These are phyloP conservation scores for Diaporthe capsici DNA, from an alignment of 2,329 filamentous ascomycete genomes.

Conservation along the genomic window DNA sequence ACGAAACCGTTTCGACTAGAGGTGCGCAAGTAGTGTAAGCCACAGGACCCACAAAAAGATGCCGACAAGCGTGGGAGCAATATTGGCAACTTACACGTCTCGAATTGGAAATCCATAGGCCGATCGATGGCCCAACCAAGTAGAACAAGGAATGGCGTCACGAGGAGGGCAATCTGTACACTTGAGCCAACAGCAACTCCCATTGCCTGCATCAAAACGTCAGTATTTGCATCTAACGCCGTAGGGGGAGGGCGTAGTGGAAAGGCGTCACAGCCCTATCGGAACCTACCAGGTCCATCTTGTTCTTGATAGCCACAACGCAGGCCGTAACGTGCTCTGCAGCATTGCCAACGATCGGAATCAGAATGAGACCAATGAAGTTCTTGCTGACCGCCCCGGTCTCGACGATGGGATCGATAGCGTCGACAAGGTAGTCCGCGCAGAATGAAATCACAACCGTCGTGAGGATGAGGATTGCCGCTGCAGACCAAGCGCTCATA, in stretches of 20 bases:
- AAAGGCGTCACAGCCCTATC: not conserved
- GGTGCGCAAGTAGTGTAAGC: slow-evolving; percentile 41
- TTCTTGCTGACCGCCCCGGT: slow-evolving; percentile 81
- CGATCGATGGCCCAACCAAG: slow-evolving; percentile 83
- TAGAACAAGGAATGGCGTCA: slow-evolving; percentile 85
- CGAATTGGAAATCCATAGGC: slow-evolving; percentile 84
- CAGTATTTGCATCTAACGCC: not conserved
- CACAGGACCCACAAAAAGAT: not conserved
- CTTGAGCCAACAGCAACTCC: slow-evolving; percentile 86
- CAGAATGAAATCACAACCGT: slow-evolving; percentile 81
- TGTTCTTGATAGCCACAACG: slow-evolving; percentile 83
- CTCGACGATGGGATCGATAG: slow-evolving; percentile 73
- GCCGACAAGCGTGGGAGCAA: not conserved
- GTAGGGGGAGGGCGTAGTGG: no score
- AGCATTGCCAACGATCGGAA: slow-evolving; percentile 85
- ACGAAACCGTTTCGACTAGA: slow-evolving; percentile 80
- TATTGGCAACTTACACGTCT: slow-evolving; percentile 66
- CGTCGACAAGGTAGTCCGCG: slow-evolving; percentile 81
- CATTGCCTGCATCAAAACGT: slow-evolving; percentile 68
- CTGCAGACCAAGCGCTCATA: slow-evolving; percentile 75
- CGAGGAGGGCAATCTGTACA: slow-evolving; percentile 86
- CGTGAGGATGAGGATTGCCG: slow-evolving; percentile 75
- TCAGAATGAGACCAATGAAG: slow-evolving; percentile 84
- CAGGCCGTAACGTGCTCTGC: slow-evolving; percentile 87
- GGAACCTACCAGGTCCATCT: slow-evolving; percentile 70